A percentile compares a stretch with the other conserved stretches of the same genome.
phyloP scores from a whole-genome alignment of 1,284 basidiomycete species.

The Boletus semigastroideus region DNA sequence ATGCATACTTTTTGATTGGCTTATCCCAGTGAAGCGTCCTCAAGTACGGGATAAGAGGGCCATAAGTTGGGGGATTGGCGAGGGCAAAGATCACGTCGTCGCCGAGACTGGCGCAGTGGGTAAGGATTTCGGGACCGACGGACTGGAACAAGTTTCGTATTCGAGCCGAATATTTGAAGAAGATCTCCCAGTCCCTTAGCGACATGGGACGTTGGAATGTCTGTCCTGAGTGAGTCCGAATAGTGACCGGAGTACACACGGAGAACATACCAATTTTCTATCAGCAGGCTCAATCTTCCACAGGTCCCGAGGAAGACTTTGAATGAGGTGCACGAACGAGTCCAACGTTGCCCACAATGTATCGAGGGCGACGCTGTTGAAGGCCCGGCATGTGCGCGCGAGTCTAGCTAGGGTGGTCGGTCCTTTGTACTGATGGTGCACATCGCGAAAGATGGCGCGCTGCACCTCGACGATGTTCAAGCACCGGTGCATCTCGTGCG shows the following conservation, averaged over 20 bases:
- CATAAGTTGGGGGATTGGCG: conserved; percentile 21
- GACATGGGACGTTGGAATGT: conserved; percentile 28
- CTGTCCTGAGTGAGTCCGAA: conserved; percentile 14
- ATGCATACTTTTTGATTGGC: conserved; percentile 13
- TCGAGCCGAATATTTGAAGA: conserved; percentile 26
- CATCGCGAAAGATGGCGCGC: conserved; percentile 19
- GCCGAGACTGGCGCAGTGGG: conserved; percentile 9
- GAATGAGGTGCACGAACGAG: conserved; percentile 21
- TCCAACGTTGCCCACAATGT: conserved; percentile 25
- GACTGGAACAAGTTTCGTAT: conserved; percentile 11
- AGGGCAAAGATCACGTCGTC: conserved; percentile 27
- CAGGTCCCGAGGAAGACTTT: conserved; percentile 27
- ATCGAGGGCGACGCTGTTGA: conserved; percentile 24
- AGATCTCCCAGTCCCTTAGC: conserved; percentile 28
- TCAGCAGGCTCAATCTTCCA: conserved; percentile 18
- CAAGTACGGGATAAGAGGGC: conserved; percentile 25
- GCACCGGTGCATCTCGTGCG: conserved; percentile 23
- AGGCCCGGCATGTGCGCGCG: conserved; percentile 28
- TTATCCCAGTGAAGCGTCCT: conserved; percentile 24
- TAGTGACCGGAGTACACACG: not conserved
- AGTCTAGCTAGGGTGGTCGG: conserved; percentile 19
- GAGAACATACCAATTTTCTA: conserved; percentile 16
- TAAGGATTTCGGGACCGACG: not conserved
- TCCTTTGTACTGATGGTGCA: conserved; percentile 3
- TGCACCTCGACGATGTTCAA: conserved; percentile 29